A percentile compares a stretch with the other conserved stretches of the same genome.
Evolutionary conservation across 2,329 filamentous ascomycete species (phyloP).

Genomic region (Raffaelea albimanens): DNA sequence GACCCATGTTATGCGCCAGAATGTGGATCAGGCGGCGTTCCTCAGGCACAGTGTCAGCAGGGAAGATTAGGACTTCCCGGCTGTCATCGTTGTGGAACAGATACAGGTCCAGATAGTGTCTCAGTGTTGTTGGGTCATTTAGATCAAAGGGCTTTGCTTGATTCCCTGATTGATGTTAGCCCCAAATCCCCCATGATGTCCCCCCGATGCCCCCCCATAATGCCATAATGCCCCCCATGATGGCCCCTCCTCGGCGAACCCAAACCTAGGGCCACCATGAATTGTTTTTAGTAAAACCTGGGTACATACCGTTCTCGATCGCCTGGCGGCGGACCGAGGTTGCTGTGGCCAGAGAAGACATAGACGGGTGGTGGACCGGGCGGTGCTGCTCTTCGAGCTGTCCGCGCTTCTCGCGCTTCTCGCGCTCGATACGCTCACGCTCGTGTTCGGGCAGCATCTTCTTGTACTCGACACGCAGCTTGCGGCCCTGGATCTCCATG

Average conservation of each 20-base stretch:
- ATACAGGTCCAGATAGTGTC: conserved; percentile 83
- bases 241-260: no score
- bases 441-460: conserved; percentile 97
- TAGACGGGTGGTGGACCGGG: conserved; percentile 79
- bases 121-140: conserved; percentile 79
- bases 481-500: conserved; percentile 87
- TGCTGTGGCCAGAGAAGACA: conserved; percentile 55
- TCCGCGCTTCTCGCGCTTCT: conserved; percentile 91
- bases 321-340: conserved; percentile 6
- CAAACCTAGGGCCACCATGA: no score
- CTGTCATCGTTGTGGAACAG: conserved; percentile 66
- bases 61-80: conserved; percentile 77
- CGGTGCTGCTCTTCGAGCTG: conserved; percentile 95
- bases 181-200: no score
- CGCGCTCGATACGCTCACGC: conserved; percentile 88
- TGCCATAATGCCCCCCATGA: no score
- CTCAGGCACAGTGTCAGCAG: conserved; percentile 66
- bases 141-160: conserved; percentile 71
- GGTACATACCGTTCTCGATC: conserved; percentile 5
- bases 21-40: conserved; percentile 89
- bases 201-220: no score
- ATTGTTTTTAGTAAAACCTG: no score
- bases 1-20: conserved; percentile 86
- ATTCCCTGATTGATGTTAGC: no score
- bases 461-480: conserved; percentile 96